A percentile compares a stretch with the other conserved stretches of the same genome.
Conservation (phyloP, 2,329 filamentous ascomycete species). For the Podosphaera leucotricha region DNA sequence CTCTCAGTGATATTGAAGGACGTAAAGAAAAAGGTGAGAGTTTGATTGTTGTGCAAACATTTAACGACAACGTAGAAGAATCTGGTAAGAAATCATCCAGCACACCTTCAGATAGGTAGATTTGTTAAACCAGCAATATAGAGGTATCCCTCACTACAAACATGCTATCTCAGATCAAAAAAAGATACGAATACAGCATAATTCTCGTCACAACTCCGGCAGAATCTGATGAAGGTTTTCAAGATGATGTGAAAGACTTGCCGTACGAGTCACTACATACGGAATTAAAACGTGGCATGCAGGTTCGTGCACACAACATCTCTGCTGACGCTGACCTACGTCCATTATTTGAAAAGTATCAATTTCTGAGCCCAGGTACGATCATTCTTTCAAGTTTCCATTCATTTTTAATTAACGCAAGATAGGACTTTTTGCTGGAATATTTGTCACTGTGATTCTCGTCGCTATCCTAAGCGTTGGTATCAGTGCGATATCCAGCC, state of each 20-base stretch:
- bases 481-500: constrained; percentile 48
- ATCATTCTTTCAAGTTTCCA: constrained; percentile 6
- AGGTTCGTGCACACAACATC: constrained; percentile 9
- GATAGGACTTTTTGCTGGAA: constrained; percentile 68
- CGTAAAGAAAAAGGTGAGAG: constrained; percentile 1
- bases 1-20: not conserved
- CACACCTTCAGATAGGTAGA: not conserved
- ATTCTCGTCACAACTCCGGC: constrained; percentile 47
- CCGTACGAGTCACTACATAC: constrained; percentile 24
- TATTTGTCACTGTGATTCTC: constrained; percentile 47
- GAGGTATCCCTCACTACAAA: not conserved
- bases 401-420: no score
- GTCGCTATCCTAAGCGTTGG: constrained; percentile 59
- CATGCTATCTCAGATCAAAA: not conserved
- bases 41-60: constrained; percentile 4
- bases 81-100: constrained; percentile 12
- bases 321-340: constrained; percentile 17
- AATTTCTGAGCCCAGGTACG: constrained; percentile 75
- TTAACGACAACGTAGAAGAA: constrained; percentile 21
- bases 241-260: not conserved
- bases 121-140: not conserved
- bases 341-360: constrained; percentile 71
- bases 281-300: constrained; percentile 42
- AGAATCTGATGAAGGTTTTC: not conserved
- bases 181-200: constrained; percentile 37